phyloP scores from a whole-genome alignment of 768 basidiomycete species.

The Mrakia blollopis region DNA sequence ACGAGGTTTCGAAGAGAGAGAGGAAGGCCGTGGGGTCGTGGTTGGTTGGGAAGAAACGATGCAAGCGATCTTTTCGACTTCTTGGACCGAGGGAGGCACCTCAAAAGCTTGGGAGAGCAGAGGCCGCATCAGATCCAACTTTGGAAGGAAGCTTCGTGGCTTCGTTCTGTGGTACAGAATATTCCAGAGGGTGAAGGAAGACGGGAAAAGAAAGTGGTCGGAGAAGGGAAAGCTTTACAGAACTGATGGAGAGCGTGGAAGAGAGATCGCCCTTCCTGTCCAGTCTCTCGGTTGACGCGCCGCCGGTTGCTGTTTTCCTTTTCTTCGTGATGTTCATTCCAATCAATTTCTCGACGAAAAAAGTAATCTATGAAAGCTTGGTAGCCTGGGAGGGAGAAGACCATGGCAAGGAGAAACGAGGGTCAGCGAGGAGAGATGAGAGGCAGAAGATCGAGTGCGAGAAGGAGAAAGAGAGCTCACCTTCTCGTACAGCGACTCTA shows the following conservation, averaged over 20 bases:
- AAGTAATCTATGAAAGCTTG: constrained; percentile 14
- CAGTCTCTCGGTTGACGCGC: neutral
- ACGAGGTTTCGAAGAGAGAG: neutral
- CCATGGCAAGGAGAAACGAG: neutral
- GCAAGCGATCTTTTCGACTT: no score
- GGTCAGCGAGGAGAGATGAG: neutral
- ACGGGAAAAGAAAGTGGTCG: no score
- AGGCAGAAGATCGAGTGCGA: neutral
- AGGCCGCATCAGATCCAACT: no score
- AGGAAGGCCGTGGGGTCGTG: neutral
- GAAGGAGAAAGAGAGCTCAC: constrained; percentile 37
- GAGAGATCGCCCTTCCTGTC: no score
- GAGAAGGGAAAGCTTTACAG: no score
- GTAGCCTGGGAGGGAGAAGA: neutral
- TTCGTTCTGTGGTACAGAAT: no score
- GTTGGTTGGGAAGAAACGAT: neutral
- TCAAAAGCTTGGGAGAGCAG: no score
- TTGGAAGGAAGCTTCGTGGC: no score
- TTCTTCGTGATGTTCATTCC: neutral
- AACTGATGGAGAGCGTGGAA: no score
- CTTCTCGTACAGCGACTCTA: constrained; percentile 88
- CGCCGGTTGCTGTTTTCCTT: neutral
- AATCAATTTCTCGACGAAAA: neutral
- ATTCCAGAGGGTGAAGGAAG: no score
- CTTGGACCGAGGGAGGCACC: no score